A percentile compares a stretch with the other conserved stretches of the same genome.
Evolutionary conservation across 768 basidiomycete species (phyloP).

Genomic region (Hortiboletus flavorubellus): DNA sequence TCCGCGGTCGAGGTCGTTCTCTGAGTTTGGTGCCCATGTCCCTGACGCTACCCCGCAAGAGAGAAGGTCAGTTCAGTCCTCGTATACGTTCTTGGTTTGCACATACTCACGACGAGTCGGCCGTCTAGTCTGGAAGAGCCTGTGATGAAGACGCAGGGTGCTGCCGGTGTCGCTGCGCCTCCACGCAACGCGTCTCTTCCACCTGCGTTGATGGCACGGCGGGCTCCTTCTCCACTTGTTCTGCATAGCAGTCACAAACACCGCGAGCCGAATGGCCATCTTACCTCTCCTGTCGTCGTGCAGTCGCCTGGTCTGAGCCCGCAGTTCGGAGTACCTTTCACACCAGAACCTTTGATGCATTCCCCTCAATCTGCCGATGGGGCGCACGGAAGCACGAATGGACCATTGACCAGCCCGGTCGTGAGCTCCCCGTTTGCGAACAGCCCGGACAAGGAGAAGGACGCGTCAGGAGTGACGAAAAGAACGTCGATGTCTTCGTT

Average conservation of each 20-base stretch:
- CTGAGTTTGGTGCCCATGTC: constrained; percentile 52
- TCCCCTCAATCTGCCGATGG: constrained; percentile 4
- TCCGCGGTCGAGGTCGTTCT: constrained; percentile 70
- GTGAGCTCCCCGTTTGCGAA: constrained; percentile 11
- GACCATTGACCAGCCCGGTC: constrained; percentile 5
- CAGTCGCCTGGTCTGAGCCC: constrained; percentile 38
- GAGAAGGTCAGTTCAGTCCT: constrained; percentile 16
- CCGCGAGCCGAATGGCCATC: neutral
- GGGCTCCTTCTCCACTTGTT: constrained; percentile 16
- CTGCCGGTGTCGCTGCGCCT: neutral
- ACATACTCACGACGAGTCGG: neutral
- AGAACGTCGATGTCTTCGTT: constrained; percentile 13
- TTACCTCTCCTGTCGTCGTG: constrained; percentile 11
- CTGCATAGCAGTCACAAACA: constrained; percentile 6
- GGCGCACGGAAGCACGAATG: neutral
- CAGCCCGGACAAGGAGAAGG: constrained; percentile 21
- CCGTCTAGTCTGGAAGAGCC: constrained; percentile 24
- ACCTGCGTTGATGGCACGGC: constrained; percentile 20
- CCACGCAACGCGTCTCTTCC: constrained; percentile 15
- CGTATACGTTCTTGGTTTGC: neutral
- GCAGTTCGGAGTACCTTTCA: constrained; percentile 31
- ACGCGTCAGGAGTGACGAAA: constrained; percentile 4
- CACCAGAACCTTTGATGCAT: constrained; percentile 19
- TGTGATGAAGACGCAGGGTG: constrained; percentile 1
- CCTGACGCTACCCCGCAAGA: neutral